Base-by-base conservation (phyloP, 75 land plant genomes). In the Pinus taeda region DNA sequence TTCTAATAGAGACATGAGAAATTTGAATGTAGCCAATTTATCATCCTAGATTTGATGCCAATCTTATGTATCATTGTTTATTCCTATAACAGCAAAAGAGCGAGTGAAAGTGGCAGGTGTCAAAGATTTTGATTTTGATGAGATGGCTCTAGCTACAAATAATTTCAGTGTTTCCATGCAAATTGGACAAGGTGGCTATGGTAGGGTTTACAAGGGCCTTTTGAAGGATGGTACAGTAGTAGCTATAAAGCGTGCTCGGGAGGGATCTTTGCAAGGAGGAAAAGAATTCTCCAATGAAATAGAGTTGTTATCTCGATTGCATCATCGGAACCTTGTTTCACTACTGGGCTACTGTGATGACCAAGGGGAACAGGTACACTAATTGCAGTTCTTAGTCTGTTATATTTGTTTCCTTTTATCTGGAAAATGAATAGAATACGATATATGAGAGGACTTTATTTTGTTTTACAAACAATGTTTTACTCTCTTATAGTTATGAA, bases 81-180 rank as follows among this genome's bases (percentile, higher is more conserved):
- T 36, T 39, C 71, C 79, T 82, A 60, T 83, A 85, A 88, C 57
- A 20, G 74, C 88, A 69, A 83, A 57, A 26, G 61, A 62, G 57
- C 75, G 79, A 49, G 87, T 91, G 15, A 95, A 86, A 77, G 87
- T 95, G 26, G 86, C 81, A 64, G 93, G 93, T 42, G 81, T 91
- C 24, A 86, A 81, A 60, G 69, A 59, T 21, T 91, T 88, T 57
- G 79, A 85, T 67, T 89, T 74, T 77, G 57, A 59, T 13, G 93
- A 89, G 78, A 80, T 89, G 88, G 80, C 77, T 13, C 26, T 59
- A 56, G 93, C 91, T 17, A 89, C 91, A 49, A 74, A 86, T 74
- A 78, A 81, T 36, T 91, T 91, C 70, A 74, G 73, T 69, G 67
- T 60, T 18, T 78, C 81, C 3, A 57, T 74, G 42, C 70, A 79